Evolutionary conservation across 306 rosid species (phyloP).

Genomic region (Lagenaria siceraria): DNA sequence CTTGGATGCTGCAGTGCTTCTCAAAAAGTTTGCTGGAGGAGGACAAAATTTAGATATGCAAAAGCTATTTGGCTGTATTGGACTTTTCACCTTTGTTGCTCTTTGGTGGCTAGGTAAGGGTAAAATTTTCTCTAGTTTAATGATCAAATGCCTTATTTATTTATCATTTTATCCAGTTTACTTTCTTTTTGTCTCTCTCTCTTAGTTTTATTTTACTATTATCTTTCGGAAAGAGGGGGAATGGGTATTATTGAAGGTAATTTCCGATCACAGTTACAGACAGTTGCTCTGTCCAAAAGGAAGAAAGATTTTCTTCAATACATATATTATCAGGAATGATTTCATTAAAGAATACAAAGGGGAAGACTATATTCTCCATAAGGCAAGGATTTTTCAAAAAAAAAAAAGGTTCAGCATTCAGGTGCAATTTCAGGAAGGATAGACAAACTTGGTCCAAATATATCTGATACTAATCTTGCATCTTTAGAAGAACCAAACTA

Average conservation of each 20-base stretch:
- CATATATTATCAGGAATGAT: not conserved
- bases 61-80: slow-evolving; percentile 17
- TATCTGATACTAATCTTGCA: not conserved
- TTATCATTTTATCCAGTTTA: not conserved
- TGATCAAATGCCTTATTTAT: not conserved
- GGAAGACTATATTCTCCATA: not conserved
- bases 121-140: not conserved
- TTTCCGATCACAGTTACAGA: not conserved
- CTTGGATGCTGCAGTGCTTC: slow-evolving; percentile 14
- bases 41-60: slow-evolving; percentile 22
- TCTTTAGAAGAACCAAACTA: not conserved
- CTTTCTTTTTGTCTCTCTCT: not conserved
- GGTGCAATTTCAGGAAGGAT: not conserved
- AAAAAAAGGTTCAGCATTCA: not conserved
- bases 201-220: not conserved
- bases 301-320: not conserved
- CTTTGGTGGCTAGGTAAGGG: slow-evolving; percentile 24
- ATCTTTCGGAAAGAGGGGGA: not conserved
- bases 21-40: slow-evolving; percentile 21
- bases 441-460: not conserved
- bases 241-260: not conserved
- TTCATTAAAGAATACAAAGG: not conserved
- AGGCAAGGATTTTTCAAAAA: not conserved
- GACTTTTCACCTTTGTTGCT: slow-evolving; percentile 16
- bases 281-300: not conserved